A percentile compares a stretch with the other conserved stretches of the same genome.
Conservation (phyloP, 495 filamentous ascomycete species). For the Lasiosphaeria ovina region DNA sequence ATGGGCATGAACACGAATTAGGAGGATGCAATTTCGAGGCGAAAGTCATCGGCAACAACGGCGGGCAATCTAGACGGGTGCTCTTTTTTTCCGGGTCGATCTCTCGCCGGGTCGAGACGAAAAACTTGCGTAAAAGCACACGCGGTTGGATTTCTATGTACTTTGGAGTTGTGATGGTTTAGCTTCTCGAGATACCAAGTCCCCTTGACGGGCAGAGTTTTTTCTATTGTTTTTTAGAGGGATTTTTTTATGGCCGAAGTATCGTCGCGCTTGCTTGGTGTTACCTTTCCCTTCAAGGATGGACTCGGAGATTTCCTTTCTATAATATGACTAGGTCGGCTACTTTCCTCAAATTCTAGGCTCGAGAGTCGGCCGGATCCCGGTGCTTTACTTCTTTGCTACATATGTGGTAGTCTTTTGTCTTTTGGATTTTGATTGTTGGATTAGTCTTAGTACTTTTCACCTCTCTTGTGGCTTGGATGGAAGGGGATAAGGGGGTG, state of each 20-base stretch:
- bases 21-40: not conserved
- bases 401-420: not conserved
- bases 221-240: slow-evolving; percentile 1
- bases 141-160: slow-evolving; percentile 1
- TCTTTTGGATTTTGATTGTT: not conserved
- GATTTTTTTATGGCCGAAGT: not conserved
- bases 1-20: slow-evolving; percentile 12
- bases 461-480: not conserved
- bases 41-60: not conserved
- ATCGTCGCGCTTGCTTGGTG: too few relatives aligned
- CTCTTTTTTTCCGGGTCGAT: not conserved
- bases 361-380: too few relatives aligned
- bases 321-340: too few relatives aligned
- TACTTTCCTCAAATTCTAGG: too few relatives aligned
- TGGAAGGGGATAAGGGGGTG: not conserved
- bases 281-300: too few relatives aligned
- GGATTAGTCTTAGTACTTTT: not conserved
- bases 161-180: slow-evolving; percentile 20
- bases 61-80: slow-evolving; percentile 6
- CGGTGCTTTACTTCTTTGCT: too few relatives aligned
- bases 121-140: slow-evolving; percentile 1
- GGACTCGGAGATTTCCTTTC: too few relatives aligned
- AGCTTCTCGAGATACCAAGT: slow-evolving; percentile 29
- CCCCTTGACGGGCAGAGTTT: slow-evolving; percentile 19
- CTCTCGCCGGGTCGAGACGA: slow-evolving; percentile 3